Evolutionary conservation across 192 early-diverging fungal species (phyloP).

Genomic region (Gonapodya prolifera): DNA sequence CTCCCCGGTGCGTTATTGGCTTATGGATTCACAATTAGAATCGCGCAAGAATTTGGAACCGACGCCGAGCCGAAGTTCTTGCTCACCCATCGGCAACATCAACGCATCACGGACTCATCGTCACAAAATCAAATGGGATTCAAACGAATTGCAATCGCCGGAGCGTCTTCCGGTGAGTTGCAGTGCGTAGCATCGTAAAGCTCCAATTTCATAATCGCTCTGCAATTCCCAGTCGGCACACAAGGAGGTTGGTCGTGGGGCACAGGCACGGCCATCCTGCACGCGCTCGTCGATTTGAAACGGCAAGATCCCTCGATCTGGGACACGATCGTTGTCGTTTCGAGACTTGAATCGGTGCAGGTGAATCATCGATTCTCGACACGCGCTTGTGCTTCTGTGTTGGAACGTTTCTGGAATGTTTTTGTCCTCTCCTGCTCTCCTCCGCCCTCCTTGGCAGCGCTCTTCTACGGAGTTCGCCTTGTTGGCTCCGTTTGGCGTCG

Average conservation of each 20-base stretch:
- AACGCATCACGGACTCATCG: background rate
- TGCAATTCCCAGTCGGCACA: too few species aligned
- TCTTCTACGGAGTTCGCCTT: background rate
- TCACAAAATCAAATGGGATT: background rate
- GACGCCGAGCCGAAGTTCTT: too few species aligned
- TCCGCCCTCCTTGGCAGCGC: background rate
- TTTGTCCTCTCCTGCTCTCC: background rate
- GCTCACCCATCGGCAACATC: too few species aligned
- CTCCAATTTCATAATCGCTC: too few species aligned
- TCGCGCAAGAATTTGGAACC: too few species aligned
- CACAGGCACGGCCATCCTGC: background rate
- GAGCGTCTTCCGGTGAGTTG: background rate
- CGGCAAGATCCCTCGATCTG: background rate
- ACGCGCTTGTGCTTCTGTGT: background rate
- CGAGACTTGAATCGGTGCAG: background rate
- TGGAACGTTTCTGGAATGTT: background rate
- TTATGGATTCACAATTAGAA: too few species aligned
- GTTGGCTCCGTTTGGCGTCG: background rate
- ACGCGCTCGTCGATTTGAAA: background rate
- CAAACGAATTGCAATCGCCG: background rate
- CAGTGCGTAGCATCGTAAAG: too few species aligned
- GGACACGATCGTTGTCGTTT: background rate
- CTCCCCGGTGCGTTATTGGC: too few species aligned
- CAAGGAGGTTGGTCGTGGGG: background rate
- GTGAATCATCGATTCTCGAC: background rate